Base-by-base conservation (phyloP, 345 rosid species). In the Noccaea caerulescens region DNA sequence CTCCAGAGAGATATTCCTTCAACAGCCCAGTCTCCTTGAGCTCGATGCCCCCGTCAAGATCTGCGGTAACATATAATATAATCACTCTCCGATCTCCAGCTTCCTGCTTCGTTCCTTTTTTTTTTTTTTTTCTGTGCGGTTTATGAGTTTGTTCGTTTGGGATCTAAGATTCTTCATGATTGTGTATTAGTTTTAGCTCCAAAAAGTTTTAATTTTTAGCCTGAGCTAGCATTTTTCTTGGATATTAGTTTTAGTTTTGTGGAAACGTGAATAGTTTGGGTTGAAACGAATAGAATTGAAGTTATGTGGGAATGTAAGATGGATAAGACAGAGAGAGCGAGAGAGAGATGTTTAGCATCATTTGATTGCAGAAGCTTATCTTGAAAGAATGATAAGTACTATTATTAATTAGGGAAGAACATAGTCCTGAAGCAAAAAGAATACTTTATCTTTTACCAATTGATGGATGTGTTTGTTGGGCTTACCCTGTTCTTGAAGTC, bases 41-140 rank as follows among this genome's bases (percentile, higher is more conserved):
- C 92, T 90, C 33, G 84, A 82, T 46, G 92, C 97, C 20, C 97
- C 97, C 58, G 80, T 90, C 77, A 88, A 90, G 97, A 86, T 90
- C 83, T 90, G 94, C 27, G 97, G 94, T 90, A 77, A 13, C 30
- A 27, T 2, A 27, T 27, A 27, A 0, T 37, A 0, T 25, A 5
- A n/a, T 50, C 11, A 56, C 58, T 66, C 10, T 57, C 43, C 32
- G 30, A 44, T 63, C 41, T 45, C 43, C n/a, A 39, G 20, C 30
- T 62, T 42, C 9, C 4, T 43, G 14, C 25, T 42, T 61, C 18
- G 3, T 18, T 16, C 18, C 18, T 16, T 16, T 16, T 1, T 20
- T 20, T 20, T 20, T 20, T 0, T 7, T 39, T 36, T 66, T 7
- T 14, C 10, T 23, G 33, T 36, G 7, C 25, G 23, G 8, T 1